A percentile compares a stretch with the other conserved stretches of the same genome.
Evolutionary conservation across 371 early-diverging fungal genomes (phyloP).

Genomic region (Parasitella parasitica): DNA sequence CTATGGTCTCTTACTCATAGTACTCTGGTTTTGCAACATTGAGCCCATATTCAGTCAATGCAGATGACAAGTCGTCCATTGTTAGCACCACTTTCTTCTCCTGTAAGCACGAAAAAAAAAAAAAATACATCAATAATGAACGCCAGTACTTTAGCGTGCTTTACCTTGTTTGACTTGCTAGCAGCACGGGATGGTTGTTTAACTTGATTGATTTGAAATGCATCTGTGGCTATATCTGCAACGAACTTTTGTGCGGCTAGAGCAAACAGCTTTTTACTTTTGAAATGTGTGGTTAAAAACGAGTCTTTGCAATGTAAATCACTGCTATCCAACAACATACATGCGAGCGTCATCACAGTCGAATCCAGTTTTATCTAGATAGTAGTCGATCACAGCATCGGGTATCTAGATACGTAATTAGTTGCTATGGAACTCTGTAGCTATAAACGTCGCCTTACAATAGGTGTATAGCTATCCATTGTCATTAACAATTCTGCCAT

Average conservation of each 20-base stretch:
- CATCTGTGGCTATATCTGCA: conserved; percentile 92
- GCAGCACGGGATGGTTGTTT: conserved; percentile 62
- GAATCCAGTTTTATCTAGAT: conserved; percentile 90
- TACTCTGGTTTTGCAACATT: conserved; percentile 94
- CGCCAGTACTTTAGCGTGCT: not conserved
- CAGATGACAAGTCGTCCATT: conserved; percentile 90
- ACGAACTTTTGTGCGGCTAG: conserved; percentile 95
- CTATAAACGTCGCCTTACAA: conserved; percentile 52
- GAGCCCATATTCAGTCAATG: conserved; percentile 90
- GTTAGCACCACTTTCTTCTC: conserved; percentile 82
- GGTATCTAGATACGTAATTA: conserved; percentile 71
- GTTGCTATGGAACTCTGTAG: not conserved
- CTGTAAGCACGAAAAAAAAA: no score
- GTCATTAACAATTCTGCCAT: conserved; percentile 81
- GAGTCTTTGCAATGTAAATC: not conserved
- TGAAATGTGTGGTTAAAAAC: not conserved
- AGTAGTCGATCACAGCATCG: conserved; percentile 95
- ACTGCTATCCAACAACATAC: conserved; percentile 27
- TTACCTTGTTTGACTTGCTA: conserved; percentile 31
- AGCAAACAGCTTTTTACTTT: conserved; percentile 83
- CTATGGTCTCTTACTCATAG: conserved; percentile 42
- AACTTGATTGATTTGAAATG: conserved; percentile 90
- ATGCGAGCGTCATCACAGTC: conserved; percentile 87
- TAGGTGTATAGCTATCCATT: conserved; percentile 87
- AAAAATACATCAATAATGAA: not conserved